Conservation (phyloP, 441 rosid genomes). For the Syzygium syzygioides region DNA sequence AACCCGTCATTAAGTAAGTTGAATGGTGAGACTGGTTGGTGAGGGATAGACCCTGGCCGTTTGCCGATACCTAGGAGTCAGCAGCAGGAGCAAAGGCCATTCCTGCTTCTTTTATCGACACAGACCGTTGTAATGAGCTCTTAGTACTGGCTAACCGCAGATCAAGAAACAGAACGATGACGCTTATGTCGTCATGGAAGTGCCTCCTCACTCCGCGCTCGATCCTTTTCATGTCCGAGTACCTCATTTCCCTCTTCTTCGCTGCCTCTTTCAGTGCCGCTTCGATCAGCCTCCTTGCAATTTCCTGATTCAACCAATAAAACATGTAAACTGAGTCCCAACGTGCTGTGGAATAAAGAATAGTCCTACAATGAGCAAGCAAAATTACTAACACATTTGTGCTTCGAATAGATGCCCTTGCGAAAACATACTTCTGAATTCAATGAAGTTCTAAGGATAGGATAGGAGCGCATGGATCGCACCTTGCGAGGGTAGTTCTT, state of each 20-base stretch:
- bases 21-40: background rate
- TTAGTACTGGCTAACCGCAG: background rate
- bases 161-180: conserved; percentile 35
- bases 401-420: background rate
- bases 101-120: conserved; percentile 19
- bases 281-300: conserved; percentile 49
- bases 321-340: background rate
- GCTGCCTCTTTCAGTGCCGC: conserved; percentile 54
- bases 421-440: background rate
- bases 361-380: background rate
- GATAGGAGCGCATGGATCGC: conserved; percentile 4
- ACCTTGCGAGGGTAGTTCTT: conserved; percentile 36
- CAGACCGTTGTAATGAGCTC: background rate
- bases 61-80: background rate
- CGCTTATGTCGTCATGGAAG: conserved; percentile 57
- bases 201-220: conserved; percentile 50
- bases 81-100: background rate
- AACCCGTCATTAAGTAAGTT: background rate
- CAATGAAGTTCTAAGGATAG: background rate
- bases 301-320: conserved; percentile 30
- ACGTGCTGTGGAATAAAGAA: background rate
- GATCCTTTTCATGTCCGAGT: conserved; percentile 48
- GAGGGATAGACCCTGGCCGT: background rate
- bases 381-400: background rate
- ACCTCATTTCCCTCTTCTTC: conserved; percentile 66